These are phyloP conservation scores for Fusarium marasasianum DNA, from an alignment of 2,329 filamentous ascomycete genomes.

Conservation along the genomic window DNA sequence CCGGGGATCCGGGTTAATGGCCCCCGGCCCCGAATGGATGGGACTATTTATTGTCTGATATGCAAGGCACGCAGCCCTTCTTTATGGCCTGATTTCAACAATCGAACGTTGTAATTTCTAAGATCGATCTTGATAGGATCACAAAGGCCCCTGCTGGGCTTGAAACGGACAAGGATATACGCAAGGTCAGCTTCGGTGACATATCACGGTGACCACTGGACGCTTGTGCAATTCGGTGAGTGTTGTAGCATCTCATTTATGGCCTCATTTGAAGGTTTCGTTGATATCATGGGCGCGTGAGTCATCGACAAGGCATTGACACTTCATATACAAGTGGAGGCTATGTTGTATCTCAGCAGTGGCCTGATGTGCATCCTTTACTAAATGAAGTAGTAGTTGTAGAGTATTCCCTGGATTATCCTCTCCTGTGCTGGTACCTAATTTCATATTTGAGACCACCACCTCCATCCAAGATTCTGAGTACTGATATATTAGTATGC, in stretches of 20 bases:
- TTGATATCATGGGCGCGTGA: not conserved
- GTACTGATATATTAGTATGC: not conserved
- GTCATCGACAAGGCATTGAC: not conserved
- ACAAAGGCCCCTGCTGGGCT: not conserved
- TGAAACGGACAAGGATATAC: not conserved
- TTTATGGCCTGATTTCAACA: constrained; percentile 27
- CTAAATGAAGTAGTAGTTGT: too few species aligned
- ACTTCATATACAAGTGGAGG: not conserved
- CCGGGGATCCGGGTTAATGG: constrained; percentile 1
- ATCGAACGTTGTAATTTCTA: constrained; percentile 31
- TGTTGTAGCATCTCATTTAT: not conserved
- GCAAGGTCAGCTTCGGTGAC: not conserved
- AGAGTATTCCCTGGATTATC: too few species aligned
- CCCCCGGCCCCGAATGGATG: constrained; percentile 20
- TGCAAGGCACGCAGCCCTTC: constrained; percentile 25
- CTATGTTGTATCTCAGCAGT: not conserved
- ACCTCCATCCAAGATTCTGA: not conserved
- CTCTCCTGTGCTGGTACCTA: not conserved
- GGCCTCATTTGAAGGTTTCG: not conserved
- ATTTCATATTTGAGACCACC: not conserved
- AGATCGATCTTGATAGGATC: not conserved
- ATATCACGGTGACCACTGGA: not conserved
- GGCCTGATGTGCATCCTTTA: not conserved
- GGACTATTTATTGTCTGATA: constrained; percentile 27
- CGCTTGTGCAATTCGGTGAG: not conserved